Conservation (phyloP, 257 asterid genomes). For the Nicotiana undulata region DNA sequence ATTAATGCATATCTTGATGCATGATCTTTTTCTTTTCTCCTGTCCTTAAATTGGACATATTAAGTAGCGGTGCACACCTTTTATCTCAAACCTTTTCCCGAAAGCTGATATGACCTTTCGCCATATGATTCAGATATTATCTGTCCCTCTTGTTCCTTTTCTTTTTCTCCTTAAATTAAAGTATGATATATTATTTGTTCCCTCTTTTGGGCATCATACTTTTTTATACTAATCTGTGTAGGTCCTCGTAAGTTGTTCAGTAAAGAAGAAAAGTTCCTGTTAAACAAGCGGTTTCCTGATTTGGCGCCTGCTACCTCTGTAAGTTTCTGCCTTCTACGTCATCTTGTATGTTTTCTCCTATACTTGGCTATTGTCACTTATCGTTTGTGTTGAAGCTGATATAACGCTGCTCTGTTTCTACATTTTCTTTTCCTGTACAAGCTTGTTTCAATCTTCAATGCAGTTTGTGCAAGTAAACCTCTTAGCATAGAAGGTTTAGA, state of each 20-base stretch:
- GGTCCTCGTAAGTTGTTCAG: conserved; percentile 67
- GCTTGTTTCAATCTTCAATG: not conserved
- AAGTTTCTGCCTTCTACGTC: conserved; percentile 20
- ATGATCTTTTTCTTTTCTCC: not conserved
- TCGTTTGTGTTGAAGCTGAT: not conserved
- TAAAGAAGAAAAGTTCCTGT: conserved; percentile 57
- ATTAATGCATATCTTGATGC: not conserved
- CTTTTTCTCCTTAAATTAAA: not conserved
- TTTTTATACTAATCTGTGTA: conserved; percentile 20
- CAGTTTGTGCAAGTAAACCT: not conserved
- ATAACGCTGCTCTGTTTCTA: not conserved
- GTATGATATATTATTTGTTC: not conserved
- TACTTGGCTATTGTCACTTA: not conserved
- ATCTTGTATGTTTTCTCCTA: not conserved
- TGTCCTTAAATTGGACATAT: not conserved
- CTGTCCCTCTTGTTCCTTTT: not conserved
- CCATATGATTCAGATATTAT: not conserved
- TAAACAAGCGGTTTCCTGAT: conserved; percentile 71
- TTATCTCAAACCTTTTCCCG: not conserved
- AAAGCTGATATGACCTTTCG: not conserved
- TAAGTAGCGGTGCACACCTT: not conserved
- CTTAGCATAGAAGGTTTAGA: not conserved
- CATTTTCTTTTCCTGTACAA: not conserved
- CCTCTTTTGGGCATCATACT: not conserved
- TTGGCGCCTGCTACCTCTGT: conserved; percentile 70